Percentiles rank a stretch among this genome's conserved stretches.
phyloP scores from a whole-genome alignment of 2,329 filamentous ascomycete genomes.

The Botryotinia calthae region DNA sequence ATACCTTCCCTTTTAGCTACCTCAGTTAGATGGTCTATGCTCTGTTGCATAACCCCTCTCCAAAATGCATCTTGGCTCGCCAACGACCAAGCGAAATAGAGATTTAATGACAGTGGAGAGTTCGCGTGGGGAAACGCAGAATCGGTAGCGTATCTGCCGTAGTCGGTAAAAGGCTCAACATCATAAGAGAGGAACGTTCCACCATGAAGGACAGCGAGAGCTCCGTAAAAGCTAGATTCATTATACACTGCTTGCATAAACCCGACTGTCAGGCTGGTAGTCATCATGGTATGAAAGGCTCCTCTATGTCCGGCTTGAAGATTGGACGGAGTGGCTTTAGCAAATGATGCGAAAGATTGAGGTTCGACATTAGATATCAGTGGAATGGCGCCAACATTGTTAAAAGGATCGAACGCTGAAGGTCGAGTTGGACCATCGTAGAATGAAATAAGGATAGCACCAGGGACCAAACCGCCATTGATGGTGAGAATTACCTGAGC shows the following conservation, averaged over 20 bases:
- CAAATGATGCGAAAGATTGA: slow-evolving; percentile 22
- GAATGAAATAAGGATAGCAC: slow-evolving; percentile 32
- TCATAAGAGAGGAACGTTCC: slow-evolving; percentile 34
- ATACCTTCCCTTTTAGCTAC: slow-evolving; percentile 37
- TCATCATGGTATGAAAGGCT: slow-evolving; percentile 36
- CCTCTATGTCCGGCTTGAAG: slow-evolving; percentile 30
- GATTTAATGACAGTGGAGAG: slow-evolving; percentile 33
- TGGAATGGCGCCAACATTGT: slow-evolving; percentile 22
- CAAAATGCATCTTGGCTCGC: slow-evolving; percentile 35
- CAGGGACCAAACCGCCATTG: slow-evolving; percentile 22
- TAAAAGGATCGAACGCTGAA: slow-evolving; percentile 30
- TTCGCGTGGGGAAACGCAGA: slow-evolving; percentile 38
- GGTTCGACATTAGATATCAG: not conserved
- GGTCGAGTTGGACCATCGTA: slow-evolving; percentile 37
- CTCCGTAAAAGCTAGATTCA: slow-evolving; percentile 26
- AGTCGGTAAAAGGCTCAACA: slow-evolving; percentile 37
- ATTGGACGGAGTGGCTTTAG: slow-evolving; percentile 26
- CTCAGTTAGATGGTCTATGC: slow-evolving; percentile 32
- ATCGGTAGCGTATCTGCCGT: slow-evolving; percentile 36
- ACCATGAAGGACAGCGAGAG: slow-evolving; percentile 23
- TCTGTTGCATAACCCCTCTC: slow-evolving; percentile 31
- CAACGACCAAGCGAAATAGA: slow-evolving; percentile 36
- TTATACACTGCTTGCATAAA: slow-evolving; percentile 33
- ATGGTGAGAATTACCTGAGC: slow-evolving; percentile 37
- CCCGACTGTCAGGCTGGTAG: slow-evolving; percentile 28